These are phyloP conservation scores for Coniophora puteana DNA, from an alignment of 1,284 basidiomycete species.

Conservation along the genomic window DNA sequence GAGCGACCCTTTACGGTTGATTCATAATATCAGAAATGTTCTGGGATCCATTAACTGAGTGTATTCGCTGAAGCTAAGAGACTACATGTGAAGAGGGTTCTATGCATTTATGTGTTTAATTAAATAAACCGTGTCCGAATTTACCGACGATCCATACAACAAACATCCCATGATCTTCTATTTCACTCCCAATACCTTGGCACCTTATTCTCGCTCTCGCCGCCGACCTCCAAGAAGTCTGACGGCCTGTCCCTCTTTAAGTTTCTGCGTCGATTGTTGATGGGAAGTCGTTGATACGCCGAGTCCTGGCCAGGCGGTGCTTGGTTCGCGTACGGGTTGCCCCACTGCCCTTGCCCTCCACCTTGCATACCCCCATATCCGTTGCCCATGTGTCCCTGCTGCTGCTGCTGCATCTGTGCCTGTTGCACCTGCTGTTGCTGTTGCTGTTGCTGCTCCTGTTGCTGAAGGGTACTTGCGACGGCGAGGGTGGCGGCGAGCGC, in stretches of 20 bases:
- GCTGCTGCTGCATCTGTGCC: conserved; percentile 32
- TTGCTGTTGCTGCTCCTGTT: conserved; percentile 37
- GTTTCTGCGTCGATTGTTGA: conserved; percentile 72
- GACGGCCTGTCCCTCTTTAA: conserved; percentile 77
- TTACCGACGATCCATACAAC: too few species aligned
- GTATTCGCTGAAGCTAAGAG: too few species aligned
- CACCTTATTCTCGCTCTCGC: conserved; percentile 57
- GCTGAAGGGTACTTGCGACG: conserved; percentile 44
- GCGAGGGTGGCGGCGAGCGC: conserved; percentile 59
- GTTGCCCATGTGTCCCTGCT: conserved; percentile 31
- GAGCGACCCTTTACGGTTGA: too few species aligned
- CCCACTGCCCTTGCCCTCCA: conserved; percentile 34
- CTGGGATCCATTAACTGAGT: too few species aligned
- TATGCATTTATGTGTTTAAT: too few species aligned
- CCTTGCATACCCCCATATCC: conserved; percentile 38
- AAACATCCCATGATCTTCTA: too few species aligned
- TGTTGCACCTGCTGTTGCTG: conserved; percentile 33
- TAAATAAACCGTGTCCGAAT: too few species aligned
- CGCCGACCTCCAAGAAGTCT: conserved; percentile 75
- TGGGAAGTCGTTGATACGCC: conserved; percentile 77
- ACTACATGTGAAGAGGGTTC: too few species aligned
- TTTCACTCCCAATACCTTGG: conserved; percentile 76
- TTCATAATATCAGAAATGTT: too few species aligned
- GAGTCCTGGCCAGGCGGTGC: conserved; percentile 67
- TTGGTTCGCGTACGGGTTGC: conserved; percentile 55